Base-by-base conservation (phyloP, 352 stramenopile species). In the Globisporangium cystogenes region DNA sequence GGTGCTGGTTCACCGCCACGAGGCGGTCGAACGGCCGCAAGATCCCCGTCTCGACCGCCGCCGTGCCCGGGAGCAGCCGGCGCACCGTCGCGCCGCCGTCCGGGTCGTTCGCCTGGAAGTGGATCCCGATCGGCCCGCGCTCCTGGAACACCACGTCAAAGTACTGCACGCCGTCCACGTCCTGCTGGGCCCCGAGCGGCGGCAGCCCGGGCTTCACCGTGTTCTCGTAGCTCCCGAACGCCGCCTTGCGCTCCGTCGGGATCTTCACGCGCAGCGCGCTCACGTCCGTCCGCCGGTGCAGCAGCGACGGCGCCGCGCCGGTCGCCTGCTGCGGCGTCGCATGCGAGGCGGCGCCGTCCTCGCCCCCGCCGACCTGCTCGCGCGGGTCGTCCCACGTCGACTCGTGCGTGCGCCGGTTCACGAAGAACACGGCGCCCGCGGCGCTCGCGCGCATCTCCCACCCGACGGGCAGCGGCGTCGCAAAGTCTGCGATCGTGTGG, bases 361-460 rank as follows among this genome's bases (percentile, higher is more conserved):
- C 12, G 15, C 31, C 12, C 8, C 31, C 15, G 4, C 23, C 10
- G 26, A 48, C 55, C n/a, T 53, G 54, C 29, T 54, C 52, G 21
- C 82, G 76, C 11, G 82, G 82, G 24, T 93, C 82, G 26, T 74
- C 72, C 82, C 82, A 93, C 3, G 82, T 93, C 6, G 79, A 88
- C 12, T 79, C 65, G 4, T 86, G 82, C 2, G 77, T 88, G 41
- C 79, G 77, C 44, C 74, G 73, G 42, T 93, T 83, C 8, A 93
- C 74, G 41, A 93, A 93, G 59, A 89, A 93, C 1, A 93, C 82
- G 1, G 71, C 66, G 27, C 82, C 82, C 1, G 62, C 68, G 16
- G 73, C 76, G 0, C 79, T 90, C 1, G 89, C 82, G 0, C 79
- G 78, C 82, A 93, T 93, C 53, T 93, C 82, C 82, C 82, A 93